These are phyloP conservation scores for Syncephalastrum monosporum DNA, from an alignment of 371 early-diverging fungal species.

Conservation along the genomic window DNA sequence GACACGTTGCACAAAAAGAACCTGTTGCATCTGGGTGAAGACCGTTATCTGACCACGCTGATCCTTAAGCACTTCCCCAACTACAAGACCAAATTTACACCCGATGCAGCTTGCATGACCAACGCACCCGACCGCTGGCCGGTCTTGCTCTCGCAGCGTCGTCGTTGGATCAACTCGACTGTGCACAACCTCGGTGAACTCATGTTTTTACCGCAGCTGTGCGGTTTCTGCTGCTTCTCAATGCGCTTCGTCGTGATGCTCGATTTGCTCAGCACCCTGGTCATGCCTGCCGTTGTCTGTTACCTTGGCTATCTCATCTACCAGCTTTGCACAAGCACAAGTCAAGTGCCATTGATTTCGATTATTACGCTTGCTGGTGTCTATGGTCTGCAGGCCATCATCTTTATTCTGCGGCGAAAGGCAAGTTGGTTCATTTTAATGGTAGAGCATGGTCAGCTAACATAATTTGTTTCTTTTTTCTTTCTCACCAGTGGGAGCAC, in stretches of 20 bases:
- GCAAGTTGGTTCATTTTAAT: slow-evolving; percentile 71
- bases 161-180: slow-evolving; percentile 97
- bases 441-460: slow-evolving; percentile 80
- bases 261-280: slow-evolving; percentile 91
- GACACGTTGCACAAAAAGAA: slow-evolving; percentile 98
- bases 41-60: slow-evolving; percentile 95
- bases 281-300: slow-evolving; percentile 90
- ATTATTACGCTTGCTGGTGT: slow-evolving; percentile 75
- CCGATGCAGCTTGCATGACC: slow-evolving; percentile 91
- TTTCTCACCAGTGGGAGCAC: slow-evolving; percentile 64
- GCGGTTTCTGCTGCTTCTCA: slow-evolving; percentile 95
- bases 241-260: slow-evolving; percentile 93
- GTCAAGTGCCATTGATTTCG: slow-evolving; percentile 61
- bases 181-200: slow-evolving; percentile 95
- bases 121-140: slow-evolving; percentile 92
- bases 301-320: slow-evolving; percentile 82
- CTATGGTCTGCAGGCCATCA: slow-evolving; percentile 85
- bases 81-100: slow-evolving; percentile 94
- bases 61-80: slow-evolving; percentile 98
- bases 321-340: slow-evolving; percentile 49
- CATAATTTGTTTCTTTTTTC: no score
- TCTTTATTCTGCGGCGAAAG: slow-evolving; percentile 84
- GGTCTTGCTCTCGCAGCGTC: slow-evolving; percentile 80
- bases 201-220: slow-evolving; percentile 80
- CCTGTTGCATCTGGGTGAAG: slow-evolving; percentile 80